Conservation (phyloP, 2,329 filamentous ascomycete species). For the Lasiodiplodia sp. region DNA sequence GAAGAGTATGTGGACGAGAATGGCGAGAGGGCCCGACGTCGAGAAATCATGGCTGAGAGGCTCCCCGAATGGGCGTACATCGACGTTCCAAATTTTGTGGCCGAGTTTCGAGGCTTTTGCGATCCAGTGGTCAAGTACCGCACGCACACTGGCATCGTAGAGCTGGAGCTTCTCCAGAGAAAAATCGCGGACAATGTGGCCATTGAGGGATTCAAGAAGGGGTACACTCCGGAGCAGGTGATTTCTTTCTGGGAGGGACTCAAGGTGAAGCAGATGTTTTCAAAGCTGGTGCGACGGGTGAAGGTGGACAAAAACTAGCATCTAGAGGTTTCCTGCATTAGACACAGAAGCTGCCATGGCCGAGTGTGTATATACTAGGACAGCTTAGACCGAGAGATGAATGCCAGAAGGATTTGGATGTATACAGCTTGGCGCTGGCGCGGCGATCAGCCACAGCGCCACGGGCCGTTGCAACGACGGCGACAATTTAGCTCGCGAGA, state of each 20-base stretch:
- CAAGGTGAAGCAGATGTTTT: too few relatives aligned
- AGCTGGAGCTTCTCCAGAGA: neutral
- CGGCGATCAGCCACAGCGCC: neutral
- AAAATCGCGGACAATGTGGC: neutral
- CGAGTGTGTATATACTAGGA: neutral
- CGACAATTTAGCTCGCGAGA: neutral
- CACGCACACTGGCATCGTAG: slow-evolving; percentile 20
- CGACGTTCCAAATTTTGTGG: slow-evolving; percentile 5
- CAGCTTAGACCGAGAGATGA: neutral
- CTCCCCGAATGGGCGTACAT: neutral
- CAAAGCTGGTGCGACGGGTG: too few relatives aligned
- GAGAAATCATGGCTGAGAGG: neutral
- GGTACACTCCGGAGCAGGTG: too few relatives aligned
- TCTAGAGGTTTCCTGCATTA: neutral
- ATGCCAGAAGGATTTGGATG: neutral
- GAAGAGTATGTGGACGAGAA: neutral
- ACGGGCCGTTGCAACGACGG: neutral
- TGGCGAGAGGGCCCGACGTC: neutral
- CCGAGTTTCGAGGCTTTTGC: slow-evolving; percentile 8
- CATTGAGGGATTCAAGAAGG: neutral
- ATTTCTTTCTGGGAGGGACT: too few relatives aligned
- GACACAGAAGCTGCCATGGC: neutral
- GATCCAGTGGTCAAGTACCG: slow-evolving; percentile 14
- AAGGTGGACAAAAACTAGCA: neutral
- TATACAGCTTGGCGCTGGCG: neutral